Percentiles rank a stretch among this genome's conserved stretches.
These are phyloP conservation scores for Taphrina communis DNA, from an alignment of 1,139 yeast species.

Conservation along the genomic window DNA sequence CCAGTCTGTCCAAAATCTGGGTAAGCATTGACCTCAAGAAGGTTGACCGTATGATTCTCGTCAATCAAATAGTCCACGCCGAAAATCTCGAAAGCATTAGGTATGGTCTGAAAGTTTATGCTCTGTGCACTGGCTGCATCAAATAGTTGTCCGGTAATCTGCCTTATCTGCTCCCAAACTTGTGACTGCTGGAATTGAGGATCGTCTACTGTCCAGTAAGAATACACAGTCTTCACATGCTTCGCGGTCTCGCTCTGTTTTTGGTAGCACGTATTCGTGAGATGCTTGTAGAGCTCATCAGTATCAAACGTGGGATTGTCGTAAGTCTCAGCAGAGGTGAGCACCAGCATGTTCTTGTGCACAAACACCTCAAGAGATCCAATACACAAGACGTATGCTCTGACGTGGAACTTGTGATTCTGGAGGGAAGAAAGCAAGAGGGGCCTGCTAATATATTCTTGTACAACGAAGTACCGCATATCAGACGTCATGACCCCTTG, in stretches of 20 bases:
- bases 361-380: slow-evolving; percentile 81
- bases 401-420: slow-evolving; percentile 82
- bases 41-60: slow-evolving; percentile 59
- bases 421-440: slow-evolving; percentile 65
- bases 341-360: slow-evolving; percentile 74
- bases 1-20: slow-evolving; percentile 99
- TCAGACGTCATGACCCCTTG: slow-evolving; percentile 64
- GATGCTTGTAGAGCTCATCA: slow-evolving; percentile 66
- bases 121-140: slow-evolving; percentile 84
- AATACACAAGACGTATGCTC: slow-evolving; percentile 79
- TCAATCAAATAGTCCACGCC: slow-evolving; percentile 87
- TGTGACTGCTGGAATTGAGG: slow-evolving; percentile 54
- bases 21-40: slow-evolving; percentile 87
- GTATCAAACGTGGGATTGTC: slow-evolving; percentile 53
- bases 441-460: slow-evolving; percentile 74
- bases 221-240: slow-evolving; percentile 60
- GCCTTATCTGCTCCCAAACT: slow-evolving; percentile 64
- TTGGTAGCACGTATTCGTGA: slow-evolving; percentile 93
- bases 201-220: slow-evolving; percentile 67
- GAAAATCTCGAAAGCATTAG: slow-evolving; percentile 81
- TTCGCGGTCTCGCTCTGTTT: slow-evolving; percentile 55
- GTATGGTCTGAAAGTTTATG: slow-evolving; percentile 85
- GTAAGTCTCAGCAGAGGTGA: slow-evolving; percentile 72
- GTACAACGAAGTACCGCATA: slow-evolving; percentile 86
- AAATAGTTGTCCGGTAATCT: slow-evolving; percentile 72